A percentile compares a stretch with the other conserved stretches of the same genome.
Evolutionary conservation across 192 early-diverging fungal genomes (phyloP).

Genomic region (Rhizophagus clarus): DNA sequence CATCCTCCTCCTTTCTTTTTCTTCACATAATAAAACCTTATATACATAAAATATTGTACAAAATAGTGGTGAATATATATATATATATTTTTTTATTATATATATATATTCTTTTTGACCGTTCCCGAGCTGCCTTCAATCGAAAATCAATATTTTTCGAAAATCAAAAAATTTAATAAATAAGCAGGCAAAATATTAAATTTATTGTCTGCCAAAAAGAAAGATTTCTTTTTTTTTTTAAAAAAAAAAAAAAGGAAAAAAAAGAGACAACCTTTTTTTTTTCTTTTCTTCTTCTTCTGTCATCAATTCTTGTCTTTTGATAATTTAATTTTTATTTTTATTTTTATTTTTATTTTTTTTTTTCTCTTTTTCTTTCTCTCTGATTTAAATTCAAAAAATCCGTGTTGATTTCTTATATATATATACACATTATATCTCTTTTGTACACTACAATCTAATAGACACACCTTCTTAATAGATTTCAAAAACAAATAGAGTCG

Average conservation of each 20-base stretch:
- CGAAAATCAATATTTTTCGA: not conserved
- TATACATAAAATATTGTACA: not conserved
- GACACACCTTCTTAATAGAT: no score
- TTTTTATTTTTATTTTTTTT: not conserved
- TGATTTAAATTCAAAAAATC: no score
- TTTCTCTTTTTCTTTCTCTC: no score
- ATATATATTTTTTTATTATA: not conserved
- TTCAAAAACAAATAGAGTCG: no score
- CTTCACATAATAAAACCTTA: not conserved
- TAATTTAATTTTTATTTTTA: not conserved
- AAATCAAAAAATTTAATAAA: slow-evolving; percentile 5
- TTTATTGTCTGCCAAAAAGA: slow-evolving; percentile 14
- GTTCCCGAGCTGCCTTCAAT: slow-evolving; percentile 1
- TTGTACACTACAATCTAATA: no score
- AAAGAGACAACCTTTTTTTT: no score
- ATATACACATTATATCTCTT: no score
- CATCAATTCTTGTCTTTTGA: not conserved
- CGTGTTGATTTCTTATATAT: no score
- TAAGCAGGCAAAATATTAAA: not conserved
- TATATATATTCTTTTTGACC: not conserved
- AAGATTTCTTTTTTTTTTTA: no score
- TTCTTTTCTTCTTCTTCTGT: not conserved
- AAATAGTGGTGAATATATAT: not conserved
- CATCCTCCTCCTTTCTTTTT: not conserved
- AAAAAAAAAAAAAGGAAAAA: no score